Evolutionary conservation across 192 early-diverging fungal species (phyloP), one percentile per base, ranked within the genome.

Genomic region (Chytriomyces confervae): DNA sequence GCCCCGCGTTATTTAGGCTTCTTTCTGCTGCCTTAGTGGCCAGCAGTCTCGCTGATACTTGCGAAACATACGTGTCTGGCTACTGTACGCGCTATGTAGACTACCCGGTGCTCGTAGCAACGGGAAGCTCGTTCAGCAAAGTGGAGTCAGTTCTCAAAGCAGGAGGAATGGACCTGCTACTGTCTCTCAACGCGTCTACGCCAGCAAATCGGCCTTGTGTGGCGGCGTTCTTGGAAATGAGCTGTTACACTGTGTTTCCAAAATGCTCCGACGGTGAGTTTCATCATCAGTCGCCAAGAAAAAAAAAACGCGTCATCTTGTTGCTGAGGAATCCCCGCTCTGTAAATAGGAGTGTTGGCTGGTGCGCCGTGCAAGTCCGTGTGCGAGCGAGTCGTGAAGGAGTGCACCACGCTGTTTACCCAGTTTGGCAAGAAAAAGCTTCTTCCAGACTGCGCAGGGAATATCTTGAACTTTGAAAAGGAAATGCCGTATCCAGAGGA

Each of bases 161-260:
- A 11, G 62, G 62, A 18, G 62, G 62, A 18, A 24, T 64, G 62
- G 62, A 64, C n/a, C 27, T 64, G n/a, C 62, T 64, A 23, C 5
- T 64, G 10, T 23, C 27, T 18, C 27, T 64, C n/a, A 64, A 64
- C 62, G 16, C 62, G 10, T 24, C 62, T 10, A 64, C 62, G 11
- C n/a, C 62, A 1, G 62, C 62, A 23, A 27, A 64, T 29, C 16
- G 62, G 10, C 62, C 62, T 64, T 64, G 62, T 27, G 62, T 64
- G n/a, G 10, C 16, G 10, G 27, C 53, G 53, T 57, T 57, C 20
- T 13, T 57, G 13, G 53, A 57, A 20, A 13, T 57, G 16, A n/a
- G 16, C 27, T 24, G 16, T 24, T 64, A 24, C 27, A 29, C 62
- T 3, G 16, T 29, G 1, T 64, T 23, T 64, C 62, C 62, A 11